Evolutionary conservation across 352 stramenopile genomes (phyloP).

Genomic region (Phytophthora niederhauseri): DNA sequence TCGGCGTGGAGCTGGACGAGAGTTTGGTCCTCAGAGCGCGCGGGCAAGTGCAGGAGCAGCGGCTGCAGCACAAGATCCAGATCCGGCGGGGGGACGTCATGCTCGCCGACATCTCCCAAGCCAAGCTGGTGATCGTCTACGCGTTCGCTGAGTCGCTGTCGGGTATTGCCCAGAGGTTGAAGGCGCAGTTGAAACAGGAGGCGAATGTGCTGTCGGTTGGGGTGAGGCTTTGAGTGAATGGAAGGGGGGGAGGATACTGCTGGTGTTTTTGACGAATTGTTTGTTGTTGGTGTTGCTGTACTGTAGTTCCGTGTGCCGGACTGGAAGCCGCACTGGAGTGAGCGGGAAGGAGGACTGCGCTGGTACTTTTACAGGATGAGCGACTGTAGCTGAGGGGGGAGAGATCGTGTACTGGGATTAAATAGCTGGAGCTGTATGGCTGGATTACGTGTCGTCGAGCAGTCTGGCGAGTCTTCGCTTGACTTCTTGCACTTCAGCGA

Average conservation of each 20-base stretch:
- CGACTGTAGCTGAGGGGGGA: slow-evolving; percentile 16
- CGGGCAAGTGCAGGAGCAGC: slow-evolving; percentile 22
- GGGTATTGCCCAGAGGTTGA: slow-evolving; percentile 61
- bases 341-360: slow-evolving; percentile 53
- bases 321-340: slow-evolving; percentile 66
- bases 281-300: background rate
- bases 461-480: slow-evolving; percentile 69
- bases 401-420: background rate
- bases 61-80: slow-evolving; percentile 46
- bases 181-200: slow-evolving; percentile 36
- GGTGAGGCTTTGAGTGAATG: slow-evolving; percentile 34
- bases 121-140: slow-evolving; percentile 82
- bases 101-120: slow-evolving; percentile 48
- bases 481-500: slow-evolving; percentile 67
- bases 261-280: background rate
- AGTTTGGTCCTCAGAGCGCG: slow-evolving; percentile 51
- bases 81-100: slow-evolving; percentile 71
- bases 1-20: slow-evolving; percentile 76
- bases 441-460: slow-evolving; percentile 26
- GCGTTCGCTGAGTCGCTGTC: slow-evolving; percentile 80
- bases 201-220: slow-evolving; percentile 80
- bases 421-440: background rate
- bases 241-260: background rate
- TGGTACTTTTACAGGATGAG: slow-evolving; percentile 83
- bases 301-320: slow-evolving; percentile 76